Evolutionary conservation across 371 early-diverging fungal species (phyloP).

Genomic region (Haplosporangium sp.): DNA sequence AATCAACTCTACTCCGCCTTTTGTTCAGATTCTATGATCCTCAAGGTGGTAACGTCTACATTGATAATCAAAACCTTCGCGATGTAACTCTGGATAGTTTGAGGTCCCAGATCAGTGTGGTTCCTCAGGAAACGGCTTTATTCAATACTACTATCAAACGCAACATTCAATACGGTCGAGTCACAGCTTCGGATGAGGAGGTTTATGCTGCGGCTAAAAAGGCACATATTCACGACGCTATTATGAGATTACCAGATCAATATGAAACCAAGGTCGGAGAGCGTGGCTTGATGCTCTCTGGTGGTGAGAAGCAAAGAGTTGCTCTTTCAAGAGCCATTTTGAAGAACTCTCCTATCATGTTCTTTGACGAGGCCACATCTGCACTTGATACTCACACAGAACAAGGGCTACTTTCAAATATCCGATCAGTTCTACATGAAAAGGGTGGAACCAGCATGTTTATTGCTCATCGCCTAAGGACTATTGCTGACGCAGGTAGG

Average conservation of each 20-base stretch:
- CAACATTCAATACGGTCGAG: conserved; percentile 80
- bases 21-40: conserved; percentile 92
- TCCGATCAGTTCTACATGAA: conserved; percentile 75
- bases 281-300: conserved; percentile 85
- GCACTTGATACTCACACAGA: conserved; percentile 94
- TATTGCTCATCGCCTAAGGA: conserved; percentile 84
- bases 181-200: conserved; percentile 62
- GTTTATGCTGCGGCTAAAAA: conserved; percentile 69
- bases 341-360: conserved; percentile 81
- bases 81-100: conserved; percentile 77
- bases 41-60: conserved; percentile 73
- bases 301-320: conserved; percentile 87
- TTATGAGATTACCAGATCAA: conserved; percentile 69
- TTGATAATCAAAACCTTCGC: conserved; percentile 84
- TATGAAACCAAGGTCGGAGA: conserved; percentile 85
- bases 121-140: conserved; percentile 85
- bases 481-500: conserved; percentile 81
- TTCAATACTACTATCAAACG: conserved; percentile 79
- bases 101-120: conserved; percentile 83
- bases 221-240: conserved; percentile 75
- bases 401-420: conserved; percentile 80
- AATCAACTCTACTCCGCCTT: conserved; percentile 85
- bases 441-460: conserved; percentile 78
- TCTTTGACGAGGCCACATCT: conserved; percentile 96
- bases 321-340: conserved; percentile 84